Evolutionary conservation across 495 filamentous ascomycete genomes (phyloP).

Genomic region (Cladorrhinum samala): DNA sequence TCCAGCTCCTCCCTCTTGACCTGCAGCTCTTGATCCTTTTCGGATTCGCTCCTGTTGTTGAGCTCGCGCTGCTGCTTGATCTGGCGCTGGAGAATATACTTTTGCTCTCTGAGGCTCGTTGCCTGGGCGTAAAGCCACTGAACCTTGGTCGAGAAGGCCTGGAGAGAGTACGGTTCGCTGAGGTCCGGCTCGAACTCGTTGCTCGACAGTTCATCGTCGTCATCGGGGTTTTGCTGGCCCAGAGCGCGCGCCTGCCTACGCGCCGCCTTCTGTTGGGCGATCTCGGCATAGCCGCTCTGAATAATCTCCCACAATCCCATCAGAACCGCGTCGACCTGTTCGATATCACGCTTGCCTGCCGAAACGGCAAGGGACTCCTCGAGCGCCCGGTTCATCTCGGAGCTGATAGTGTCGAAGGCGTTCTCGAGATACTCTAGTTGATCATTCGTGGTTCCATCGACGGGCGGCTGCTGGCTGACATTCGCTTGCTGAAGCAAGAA

Average conservation of each 20-base stretch:
- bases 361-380: conserved; percentile 22
- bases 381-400: conserved; percentile 28
- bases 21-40: conserved; percentile 53
- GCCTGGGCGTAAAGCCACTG: conserved; percentile 63
- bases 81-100: conserved; percentile 74
- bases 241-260: conserved; percentile 41
- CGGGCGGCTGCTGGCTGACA: conserved; percentile 22
- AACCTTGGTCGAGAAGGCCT: conserved; percentile 66
- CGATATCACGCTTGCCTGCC: conserved; percentile 33
- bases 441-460: conserved; percentile 25
- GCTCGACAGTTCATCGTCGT: conserved; percentile 42
- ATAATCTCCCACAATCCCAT: conserved; percentile 70
- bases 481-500: conserved; percentile 24
- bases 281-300: conserved; percentile 54
- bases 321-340: conserved; percentile 55
- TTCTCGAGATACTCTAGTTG: conserved; percentile 39
- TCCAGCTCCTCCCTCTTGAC: conserved; percentile 49
- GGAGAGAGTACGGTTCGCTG: conserved; percentile 58
- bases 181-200: conserved; percentile 43
- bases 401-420: conserved; percentile 24
- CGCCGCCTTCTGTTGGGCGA: conserved; percentile 46
- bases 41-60: conserved; percentile 58
- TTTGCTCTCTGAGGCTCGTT: conserved; percentile 69
- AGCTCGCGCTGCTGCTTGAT: conserved; percentile 90
- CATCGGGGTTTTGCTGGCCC: conserved; percentile 34